These are phyloP conservation scores for Solanum lignicaule DNA, from an alignment of 257 asterid species.

Conservation along the genomic window DNA sequence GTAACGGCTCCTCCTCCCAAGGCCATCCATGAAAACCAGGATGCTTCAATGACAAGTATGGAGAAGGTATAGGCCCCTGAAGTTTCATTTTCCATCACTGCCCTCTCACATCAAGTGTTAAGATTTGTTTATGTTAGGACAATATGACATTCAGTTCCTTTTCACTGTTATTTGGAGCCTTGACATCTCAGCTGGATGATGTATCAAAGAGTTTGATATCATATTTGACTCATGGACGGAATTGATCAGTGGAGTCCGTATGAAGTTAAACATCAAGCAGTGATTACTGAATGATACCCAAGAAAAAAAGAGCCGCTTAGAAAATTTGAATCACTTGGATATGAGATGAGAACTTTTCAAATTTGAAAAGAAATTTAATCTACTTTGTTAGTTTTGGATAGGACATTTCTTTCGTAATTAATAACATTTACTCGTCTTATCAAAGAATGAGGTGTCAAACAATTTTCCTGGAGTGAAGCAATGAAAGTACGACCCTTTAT, in stretches of 20 bases:
- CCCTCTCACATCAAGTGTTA: not conserved
- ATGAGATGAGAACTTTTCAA: not conserved
- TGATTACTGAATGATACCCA: not conserved
- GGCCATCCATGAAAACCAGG: conserved; percentile 25
- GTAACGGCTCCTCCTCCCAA: conserved; percentile 26
- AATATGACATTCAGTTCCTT: not conserved
- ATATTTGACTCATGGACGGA: not conserved
- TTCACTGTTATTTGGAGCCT: not conserved
- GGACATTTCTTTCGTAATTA: not conserved
- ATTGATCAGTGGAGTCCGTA: not conserved
- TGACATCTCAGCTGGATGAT: not conserved
- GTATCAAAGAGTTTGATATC: not conserved
- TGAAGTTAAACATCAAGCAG: not conserved
- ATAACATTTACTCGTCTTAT: not conserved
- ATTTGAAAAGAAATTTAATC: not conserved
- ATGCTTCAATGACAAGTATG: conserved; percentile 26
- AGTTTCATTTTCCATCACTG: not conserved
- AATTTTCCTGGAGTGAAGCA: not conserved
- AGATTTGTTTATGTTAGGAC: not conserved
- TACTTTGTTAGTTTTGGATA: not conserved
- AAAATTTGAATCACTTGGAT: not conserved
- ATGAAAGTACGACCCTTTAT: not conserved
- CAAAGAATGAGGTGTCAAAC: not conserved
- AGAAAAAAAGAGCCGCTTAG: not conserved
- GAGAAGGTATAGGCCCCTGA: conserved; percentile 14